Conservation (phyloP, 1,139 yeast genomes). For the Magnusiomyces tetraspermus region DNA sequence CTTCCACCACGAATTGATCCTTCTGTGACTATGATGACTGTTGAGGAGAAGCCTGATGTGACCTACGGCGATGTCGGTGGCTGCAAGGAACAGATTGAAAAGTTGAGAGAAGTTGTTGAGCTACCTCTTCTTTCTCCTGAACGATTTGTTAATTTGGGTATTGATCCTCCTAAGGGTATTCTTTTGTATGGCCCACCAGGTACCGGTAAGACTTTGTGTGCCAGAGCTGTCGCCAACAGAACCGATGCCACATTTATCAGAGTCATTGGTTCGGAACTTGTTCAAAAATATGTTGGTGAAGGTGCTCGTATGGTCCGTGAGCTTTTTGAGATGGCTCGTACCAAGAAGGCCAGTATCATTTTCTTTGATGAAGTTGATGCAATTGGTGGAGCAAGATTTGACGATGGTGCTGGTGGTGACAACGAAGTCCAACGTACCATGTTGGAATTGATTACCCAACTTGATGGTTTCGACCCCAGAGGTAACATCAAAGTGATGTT, state of each 20-base stretch:
- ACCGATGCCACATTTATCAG: slow-evolving; percentile 97
- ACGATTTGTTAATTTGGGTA: slow-evolving; percentile 89
- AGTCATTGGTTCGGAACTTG: slow-evolving; percentile 95
- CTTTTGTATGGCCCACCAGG: slow-evolving; percentile 97
- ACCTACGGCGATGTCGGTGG: slow-evolving; percentile 89
- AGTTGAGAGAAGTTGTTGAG: slow-evolving; percentile 93
- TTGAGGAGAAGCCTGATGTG: slow-evolving; percentile 92
- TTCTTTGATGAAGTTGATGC: slow-evolving; percentile 97
- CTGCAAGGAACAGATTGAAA: slow-evolving; percentile 94
- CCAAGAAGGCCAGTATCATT: slow-evolving; percentile 93
- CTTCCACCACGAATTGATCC: slow-evolving; percentile 97
- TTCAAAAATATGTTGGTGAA: slow-evolving; percentile 96
- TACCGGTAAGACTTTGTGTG: slow-evolving; percentile 95
- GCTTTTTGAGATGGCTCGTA: slow-evolving; percentile 95
- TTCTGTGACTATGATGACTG: slow-evolving; percentile 99
- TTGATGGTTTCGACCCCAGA: slow-evolving; percentile 97
- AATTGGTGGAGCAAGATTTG: slow-evolving; percentile 97
- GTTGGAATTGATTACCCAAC: slow-evolving; percentile 94
- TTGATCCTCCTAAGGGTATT: slow-evolving; percentile 98
- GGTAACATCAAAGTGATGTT: slow-evolving; percentile 98
- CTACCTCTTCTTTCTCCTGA: slow-evolving; percentile 91
- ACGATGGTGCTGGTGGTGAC: slow-evolving; percentile 99
- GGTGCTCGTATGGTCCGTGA: slow-evolving; percentile 99
- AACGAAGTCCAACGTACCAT: slow-evolving; percentile 98
- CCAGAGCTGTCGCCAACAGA: slow-evolving; percentile 96